phyloP scores from a whole-genome alignment of 2,329 filamentous ascomycete genomes.

The Verticillium zaregamsianum region DNA sequence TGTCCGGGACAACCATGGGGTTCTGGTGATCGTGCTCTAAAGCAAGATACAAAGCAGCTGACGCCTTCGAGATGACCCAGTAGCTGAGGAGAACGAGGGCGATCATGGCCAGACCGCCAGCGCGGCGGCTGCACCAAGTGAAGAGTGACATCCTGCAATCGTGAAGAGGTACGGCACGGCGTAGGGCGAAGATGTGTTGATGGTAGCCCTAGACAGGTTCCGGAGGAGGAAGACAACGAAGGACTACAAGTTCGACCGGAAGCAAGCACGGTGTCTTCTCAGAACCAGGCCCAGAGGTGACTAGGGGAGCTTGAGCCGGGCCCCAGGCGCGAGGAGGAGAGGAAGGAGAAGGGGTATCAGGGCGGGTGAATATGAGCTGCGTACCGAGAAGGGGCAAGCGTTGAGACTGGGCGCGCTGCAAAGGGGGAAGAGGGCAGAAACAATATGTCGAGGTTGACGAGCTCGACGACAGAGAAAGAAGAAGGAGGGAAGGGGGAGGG shows the following conservation, averaged over 20 bases:
- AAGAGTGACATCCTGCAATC: constrained; percentile 45
- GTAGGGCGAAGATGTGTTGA: background rate
- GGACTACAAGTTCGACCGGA: background rate
- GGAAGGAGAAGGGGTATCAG: background rate
- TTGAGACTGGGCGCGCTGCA: background rate
- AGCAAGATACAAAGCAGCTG: constrained; percentile 28
- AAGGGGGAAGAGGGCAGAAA: background rate
- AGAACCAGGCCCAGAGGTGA: too few relatives aligned
- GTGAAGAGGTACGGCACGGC: background rate
- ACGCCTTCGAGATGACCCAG: constrained; percentile 51
- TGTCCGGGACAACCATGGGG: constrained; percentile 20
- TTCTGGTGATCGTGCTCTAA: constrained; percentile 38
- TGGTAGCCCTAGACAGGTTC: background rate
- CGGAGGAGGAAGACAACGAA: constrained; percentile 8
- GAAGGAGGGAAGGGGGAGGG: background rate
- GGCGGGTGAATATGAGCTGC: background rate
- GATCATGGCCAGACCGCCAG: constrained; percentile 52
- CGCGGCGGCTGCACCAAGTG: constrained; percentile 48
- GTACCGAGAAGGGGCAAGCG: background rate
- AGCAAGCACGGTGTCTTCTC: too few relatives aligned
- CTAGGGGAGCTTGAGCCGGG: background rate
- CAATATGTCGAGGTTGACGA: background rate
- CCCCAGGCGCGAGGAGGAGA: background rate
- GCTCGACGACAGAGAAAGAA: background rate
- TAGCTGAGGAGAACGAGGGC: constrained; percentile 44